These are phyloP conservation scores for Ophiocordyceps polyrhachis-furcata DNA, from an alignment of 2,329 filamentous ascomycete genomes.

Conservation along the genomic window DNA sequence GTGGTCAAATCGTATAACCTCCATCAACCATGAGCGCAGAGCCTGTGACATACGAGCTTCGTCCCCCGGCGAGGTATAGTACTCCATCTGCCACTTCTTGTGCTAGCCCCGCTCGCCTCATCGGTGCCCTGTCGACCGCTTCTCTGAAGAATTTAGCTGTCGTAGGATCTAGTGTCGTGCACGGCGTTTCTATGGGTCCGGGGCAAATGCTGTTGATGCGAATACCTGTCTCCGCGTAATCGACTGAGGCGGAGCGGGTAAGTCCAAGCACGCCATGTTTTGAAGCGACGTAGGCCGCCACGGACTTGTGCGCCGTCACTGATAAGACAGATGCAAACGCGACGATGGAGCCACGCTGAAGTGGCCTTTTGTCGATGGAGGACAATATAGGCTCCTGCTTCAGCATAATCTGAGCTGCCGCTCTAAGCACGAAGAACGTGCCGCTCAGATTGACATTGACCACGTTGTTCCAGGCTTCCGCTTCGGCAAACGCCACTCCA, in stretches of 20 bases:
- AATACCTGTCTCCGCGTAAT: neutral
- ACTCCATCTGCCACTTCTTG: neutral
- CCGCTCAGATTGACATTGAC: conserved; percentile 24
- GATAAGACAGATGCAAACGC: no score
- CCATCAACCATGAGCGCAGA: neutral
- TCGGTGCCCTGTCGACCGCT: neutral
- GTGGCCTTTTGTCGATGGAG: conserved; percentile 9
- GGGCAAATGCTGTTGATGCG: neutral
- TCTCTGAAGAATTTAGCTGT: neutral
- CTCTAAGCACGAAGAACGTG: conserved; percentile 20
- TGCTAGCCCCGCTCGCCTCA: neutral
- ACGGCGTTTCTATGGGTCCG: neutral
- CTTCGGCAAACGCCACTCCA: conserved; percentile 16
- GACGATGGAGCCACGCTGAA: neutral
- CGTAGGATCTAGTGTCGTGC: neutral
- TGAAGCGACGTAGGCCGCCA: neutral
- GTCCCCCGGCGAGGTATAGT: neutral
- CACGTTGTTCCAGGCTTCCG: conserved; percentile 19
- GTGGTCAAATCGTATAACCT: no score
- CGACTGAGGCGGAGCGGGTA: neutral
- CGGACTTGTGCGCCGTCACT: no score
- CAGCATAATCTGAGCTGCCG: conserved; percentile 22
- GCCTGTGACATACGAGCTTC: neutral
- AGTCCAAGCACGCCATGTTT: neutral
- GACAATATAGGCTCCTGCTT: conserved; percentile 21